Base-by-base conservation (phyloP, 192 early-diverging fungal genomes). In the Podila clonocystis region DNA sequence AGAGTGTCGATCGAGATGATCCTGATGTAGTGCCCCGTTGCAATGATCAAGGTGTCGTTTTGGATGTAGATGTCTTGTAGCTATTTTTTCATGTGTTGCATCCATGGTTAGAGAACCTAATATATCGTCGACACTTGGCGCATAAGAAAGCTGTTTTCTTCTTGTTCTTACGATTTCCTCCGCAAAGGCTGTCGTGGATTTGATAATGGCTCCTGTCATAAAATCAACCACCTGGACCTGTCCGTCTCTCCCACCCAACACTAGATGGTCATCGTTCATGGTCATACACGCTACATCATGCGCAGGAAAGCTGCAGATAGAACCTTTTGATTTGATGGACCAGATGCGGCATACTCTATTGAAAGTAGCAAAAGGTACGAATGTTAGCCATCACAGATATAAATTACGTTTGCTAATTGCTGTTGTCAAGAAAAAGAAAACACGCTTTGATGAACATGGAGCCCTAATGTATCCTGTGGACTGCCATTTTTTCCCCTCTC, bases 21-120 rank as follows among this genome's bases (percentile, higher is more conserved):
- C 8, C 71, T 65, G 26, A 80, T 65, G 34, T 66, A 41, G 29
- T 64, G 60, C 8, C 45, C 49, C 31, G 77, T 80, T 8, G 71
- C 77, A 29, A 80, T 52, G n/a, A 80, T 48, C 26, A 80, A 4
- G 7, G 77, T 80, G 41, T 69, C 33, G 41, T 80, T 80, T 57
- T 80, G 77, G 36, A 80, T 80, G 36, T 73, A 80, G 4, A 80
- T 80, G 15, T 80, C 77, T 6, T 80, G 70, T 41, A 80, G 55
- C 77, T 80, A 45, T 24, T 69, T 48, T n/a, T 31, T 0, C 5
- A 59, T 11, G 1, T 26, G 6, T 33, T 13, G n/a, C 49, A 28
- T 30, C 15, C 9, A 66, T 52, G 9, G 41, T 11, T 9, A 31
- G 9, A 50, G 6, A 17, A 57, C 17, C 7, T 36, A 63, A 63